These are phyloP conservation scores for Lobosporangium transversale DNA, from an alignment of 192 early-diverging fungal genomes.

Conservation along the genomic window DNA sequence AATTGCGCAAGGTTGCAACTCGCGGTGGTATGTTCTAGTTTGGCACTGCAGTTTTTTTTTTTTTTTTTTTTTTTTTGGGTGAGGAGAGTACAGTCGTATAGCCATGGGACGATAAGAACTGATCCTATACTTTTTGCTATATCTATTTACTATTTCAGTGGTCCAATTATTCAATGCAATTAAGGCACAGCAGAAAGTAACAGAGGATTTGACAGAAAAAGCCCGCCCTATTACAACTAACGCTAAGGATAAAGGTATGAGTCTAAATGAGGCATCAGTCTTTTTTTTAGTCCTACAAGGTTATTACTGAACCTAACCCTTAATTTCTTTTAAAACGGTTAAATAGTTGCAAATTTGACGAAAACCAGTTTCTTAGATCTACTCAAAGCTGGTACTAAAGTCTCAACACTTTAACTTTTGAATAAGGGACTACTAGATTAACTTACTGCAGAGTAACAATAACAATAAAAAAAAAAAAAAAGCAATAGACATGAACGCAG, in stretches of 20 bases:
- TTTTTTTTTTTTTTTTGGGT: too few species aligned
- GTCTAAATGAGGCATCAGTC: not conserved
- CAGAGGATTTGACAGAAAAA: conserved; percentile 69
- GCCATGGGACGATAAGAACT: too few species aligned
- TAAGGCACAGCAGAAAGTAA: conserved; percentile 83
- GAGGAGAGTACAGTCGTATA: too few species aligned
- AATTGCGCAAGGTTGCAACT: conserved; percentile 90
- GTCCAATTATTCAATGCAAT: conserved; percentile 97
- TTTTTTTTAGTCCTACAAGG: not conserved
- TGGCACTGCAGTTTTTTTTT: too few species aligned
- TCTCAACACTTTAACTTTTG: conserved; percentile 39
- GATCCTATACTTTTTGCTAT: not conserved
- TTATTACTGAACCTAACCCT: not conserved
- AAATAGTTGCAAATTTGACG: conserved; percentile 66
- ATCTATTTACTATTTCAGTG: conserved; percentile 58
- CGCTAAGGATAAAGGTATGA: conserved; percentile 58
- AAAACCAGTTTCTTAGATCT: conserved; percentile 80
- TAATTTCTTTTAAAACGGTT: not conserved
- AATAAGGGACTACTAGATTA: too few species aligned
- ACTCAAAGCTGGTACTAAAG: conserved; percentile 67
- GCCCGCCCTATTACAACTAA: conserved; percentile 61
- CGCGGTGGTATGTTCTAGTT: conserved; percentile 77
- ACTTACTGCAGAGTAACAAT: too few species aligned
- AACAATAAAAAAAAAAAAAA: too few species aligned
- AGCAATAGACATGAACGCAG: too few species aligned